Percentiles rank a stretch among this genome's conserved stretches.
Conservation (phyloP, 345 rosid species). For the Capsella bursapastoris region DNA sequence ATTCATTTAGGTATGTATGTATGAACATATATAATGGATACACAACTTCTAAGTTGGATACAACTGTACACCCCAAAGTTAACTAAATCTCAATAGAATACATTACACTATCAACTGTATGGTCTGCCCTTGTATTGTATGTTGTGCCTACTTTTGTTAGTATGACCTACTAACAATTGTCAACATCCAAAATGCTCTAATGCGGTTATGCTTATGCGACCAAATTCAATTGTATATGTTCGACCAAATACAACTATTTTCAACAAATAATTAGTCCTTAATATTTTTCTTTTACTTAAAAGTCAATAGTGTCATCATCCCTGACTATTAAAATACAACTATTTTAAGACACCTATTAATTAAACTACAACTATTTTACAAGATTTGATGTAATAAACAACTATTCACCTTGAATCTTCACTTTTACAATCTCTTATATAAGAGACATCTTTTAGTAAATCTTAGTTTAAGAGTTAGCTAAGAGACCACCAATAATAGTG, state of each 20-base stretch:
- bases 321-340: not conserved
- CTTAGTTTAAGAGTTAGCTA: too few species aligned
- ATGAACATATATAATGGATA: not conserved
- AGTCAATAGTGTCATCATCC: not conserved
- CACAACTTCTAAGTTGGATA: conserved; percentile 16
- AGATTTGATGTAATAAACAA: too few species aligned
- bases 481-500: too few species aligned
- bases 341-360: too few species aligned
- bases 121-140: not conserved
- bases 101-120: not conserved
- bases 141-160: conserved; percentile 26
- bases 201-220: not conserved
- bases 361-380: too few species aligned
- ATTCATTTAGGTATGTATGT: conserved; percentile 8
- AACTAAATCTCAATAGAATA: conserved; percentile 6
- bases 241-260: not conserved
- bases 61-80: conserved; percentile 25
- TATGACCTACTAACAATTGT: conserved; percentile 20
- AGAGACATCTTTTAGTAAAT: too few species aligned
- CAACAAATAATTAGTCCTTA: not conserved
- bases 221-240: conserved; percentile 2
- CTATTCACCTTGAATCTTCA: too few species aligned
- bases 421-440: too few species aligned
- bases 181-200: conserved; percentile 14
- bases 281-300: not conserved